These are phyloP conservation scores for Penicillium simplicissimum DNA, from an alignment of 495 filamentous ascomycete species.

Conservation along the genomic window DNA sequence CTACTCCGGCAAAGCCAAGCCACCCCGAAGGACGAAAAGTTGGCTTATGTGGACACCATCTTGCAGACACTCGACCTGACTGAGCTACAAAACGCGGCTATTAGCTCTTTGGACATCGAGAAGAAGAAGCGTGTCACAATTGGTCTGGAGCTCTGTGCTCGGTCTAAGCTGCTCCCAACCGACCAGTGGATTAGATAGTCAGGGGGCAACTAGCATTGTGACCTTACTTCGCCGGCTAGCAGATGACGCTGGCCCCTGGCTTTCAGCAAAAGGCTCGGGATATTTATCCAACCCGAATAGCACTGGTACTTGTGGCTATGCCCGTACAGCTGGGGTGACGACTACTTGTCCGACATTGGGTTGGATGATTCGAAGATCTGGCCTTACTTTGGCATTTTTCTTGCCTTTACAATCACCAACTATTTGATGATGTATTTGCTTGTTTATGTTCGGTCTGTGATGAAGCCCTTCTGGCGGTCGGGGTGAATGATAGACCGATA, in stretches of 20 bases:
- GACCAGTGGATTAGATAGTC: conserved; percentile 72
- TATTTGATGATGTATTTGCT: conserved; percentile 65
- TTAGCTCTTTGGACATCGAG: conserved; percentile 69
- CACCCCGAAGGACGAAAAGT: conserved; percentile 67
- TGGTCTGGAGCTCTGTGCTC: conserved; percentile 78
- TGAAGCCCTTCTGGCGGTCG: conserved; percentile 41
- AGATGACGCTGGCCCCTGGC: conserved; percentile 66
- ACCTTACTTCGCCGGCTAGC: conserved; percentile 69
- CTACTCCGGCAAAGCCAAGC: conserved; percentile 73
- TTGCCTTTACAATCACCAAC: conserved; percentile 68
- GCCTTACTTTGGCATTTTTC: conserved; percentile 73
- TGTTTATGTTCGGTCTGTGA: conserved; percentile 42
- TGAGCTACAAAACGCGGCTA: conserved; percentile 78
- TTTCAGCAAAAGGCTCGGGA: conserved; percentile 60
- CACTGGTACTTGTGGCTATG: conserved; percentile 56
- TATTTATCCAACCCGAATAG: conserved; percentile 56
- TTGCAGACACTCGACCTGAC: conserved; percentile 79
- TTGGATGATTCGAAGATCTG: conserved; percentile 61
- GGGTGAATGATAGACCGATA: conserved; percentile 17
- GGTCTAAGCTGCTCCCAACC: conserved; percentile 70
- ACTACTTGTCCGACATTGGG: conserved; percentile 65
- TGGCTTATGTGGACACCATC: conserved; percentile 79
- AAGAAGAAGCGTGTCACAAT: conserved; percentile 72
- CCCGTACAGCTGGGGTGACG: conserved; percentile 55
- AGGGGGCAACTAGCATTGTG: conserved; percentile 73